Conservation (phyloP, 495 filamentous ascomycete species). For the Neurospora sp. region DNA sequence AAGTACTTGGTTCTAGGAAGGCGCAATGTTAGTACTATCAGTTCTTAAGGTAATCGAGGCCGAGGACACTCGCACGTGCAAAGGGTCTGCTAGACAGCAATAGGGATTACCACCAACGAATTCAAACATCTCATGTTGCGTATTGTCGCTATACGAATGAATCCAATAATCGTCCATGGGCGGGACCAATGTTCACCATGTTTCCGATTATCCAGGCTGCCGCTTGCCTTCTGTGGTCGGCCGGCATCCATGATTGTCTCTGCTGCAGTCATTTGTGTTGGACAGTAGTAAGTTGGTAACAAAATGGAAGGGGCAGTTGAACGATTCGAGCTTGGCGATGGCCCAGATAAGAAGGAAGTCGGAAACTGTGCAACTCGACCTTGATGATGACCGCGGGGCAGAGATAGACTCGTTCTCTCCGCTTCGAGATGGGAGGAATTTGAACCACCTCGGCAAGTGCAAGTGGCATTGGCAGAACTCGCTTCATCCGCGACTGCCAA, state of each 20-base stretch:
- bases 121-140: no score
- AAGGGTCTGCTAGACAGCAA: neutral
- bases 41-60: neutral
- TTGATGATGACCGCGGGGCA: neutral
- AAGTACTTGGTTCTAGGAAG: neutral
- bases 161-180: neutral
- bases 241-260: neutral
- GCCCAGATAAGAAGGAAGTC: neutral
- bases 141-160: neutral
- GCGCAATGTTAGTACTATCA: neutral
- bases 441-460: neutral
- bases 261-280: neutral
- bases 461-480: neutral
- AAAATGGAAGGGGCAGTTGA: neutral
- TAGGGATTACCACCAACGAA: no score
- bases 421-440: no score
- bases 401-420: no score
- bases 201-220: neutral
- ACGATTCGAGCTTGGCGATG: neutral
- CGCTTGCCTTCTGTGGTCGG: neutral
- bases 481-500: neutral
- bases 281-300: neutral
- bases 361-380: neutral
- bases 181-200: neutral
- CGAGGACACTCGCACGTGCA: neutral